Evolutionary conservation across 345 rosid genomes (phyloP).

Genomic region (Murraya koenigii): DNA sequence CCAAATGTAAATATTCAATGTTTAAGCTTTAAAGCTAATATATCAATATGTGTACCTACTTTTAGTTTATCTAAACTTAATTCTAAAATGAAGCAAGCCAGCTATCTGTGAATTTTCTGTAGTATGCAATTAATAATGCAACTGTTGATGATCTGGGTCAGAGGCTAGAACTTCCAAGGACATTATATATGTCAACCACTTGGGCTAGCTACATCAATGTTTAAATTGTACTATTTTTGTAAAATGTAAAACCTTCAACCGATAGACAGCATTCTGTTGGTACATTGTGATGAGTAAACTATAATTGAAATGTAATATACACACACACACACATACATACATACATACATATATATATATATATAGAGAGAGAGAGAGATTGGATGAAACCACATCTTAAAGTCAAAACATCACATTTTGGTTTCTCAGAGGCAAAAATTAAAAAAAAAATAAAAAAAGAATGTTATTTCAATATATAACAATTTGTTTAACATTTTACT

Average conservation of each 20-base stretch:
- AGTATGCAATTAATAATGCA: background rate
- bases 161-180: background rate
- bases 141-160: background rate
- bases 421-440: background rate
- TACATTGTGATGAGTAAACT: background rate
- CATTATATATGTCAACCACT: background rate
- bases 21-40: background rate
- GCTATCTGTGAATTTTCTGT: background rate
- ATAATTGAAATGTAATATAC: background rate
- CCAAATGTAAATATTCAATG: background rate
- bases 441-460: too few relatives aligned
- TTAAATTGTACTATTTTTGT: background rate
- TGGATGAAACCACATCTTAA: background rate
- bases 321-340: too few relatives aligned
- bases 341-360: too few relatives aligned
- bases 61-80: background rate
- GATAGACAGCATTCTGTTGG: background rate
- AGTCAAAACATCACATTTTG: background rate
- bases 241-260: background rate
- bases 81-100: background rate
- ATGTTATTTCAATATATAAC: background rate
- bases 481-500: background rate
- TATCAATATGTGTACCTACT: too few relatives aligned
- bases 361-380: too few relatives aligned
- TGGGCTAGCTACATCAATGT: background rate